Conservation (phyloP, 2,329 filamentous ascomycete genomes). For the Tolypocladium capitatum region DNA sequence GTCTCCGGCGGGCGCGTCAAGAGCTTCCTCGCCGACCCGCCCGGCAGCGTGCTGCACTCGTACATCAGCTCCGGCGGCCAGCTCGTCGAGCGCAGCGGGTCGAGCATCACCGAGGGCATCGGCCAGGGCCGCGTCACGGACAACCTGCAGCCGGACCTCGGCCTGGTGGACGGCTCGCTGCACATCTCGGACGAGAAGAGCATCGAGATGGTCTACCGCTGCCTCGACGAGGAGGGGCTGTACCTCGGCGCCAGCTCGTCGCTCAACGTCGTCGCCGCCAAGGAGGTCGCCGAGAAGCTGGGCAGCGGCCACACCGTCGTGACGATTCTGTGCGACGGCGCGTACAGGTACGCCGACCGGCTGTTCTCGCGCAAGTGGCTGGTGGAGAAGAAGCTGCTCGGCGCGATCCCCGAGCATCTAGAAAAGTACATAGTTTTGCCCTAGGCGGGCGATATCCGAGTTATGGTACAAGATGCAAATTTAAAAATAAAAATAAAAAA, state of each 20-base stretch:
- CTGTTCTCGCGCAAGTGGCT: slow-evolving; percentile 90
- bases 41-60: slow-evolving; percentile 82
- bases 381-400: slow-evolving; percentile 68
- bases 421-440: slow-evolving; percentile 91
- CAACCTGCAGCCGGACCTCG: slow-evolving; percentile 77
- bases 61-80: slow-evolving; percentile 80
- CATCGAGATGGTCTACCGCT: slow-evolving; percentile 95
- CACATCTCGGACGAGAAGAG: slow-evolving; percentile 84
- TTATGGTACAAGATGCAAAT: slow-evolving; percentile 17
- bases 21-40: slow-evolving; percentile 84
- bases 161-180: slow-evolving; percentile 70
- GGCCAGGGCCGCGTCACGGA: slow-evolving; percentile 95
- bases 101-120: slow-evolving; percentile 94
- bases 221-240: slow-evolving; percentile 86
- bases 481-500: no score
- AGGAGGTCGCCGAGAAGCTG: slow-evolving; percentile 82
- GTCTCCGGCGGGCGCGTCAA: slow-evolving; percentile 66
- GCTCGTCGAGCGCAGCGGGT: slow-evolving; percentile 66
- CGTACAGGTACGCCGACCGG: slow-evolving; percentile 92
- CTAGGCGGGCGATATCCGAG: slow-evolving; percentile 24
- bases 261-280: slow-evolving; percentile 88
- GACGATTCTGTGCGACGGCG: slow-evolving; percentile 87
- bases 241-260: slow-evolving; percentile 91
- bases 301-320: slow-evolving; percentile 85
- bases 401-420: slow-evolving; percentile 69